A percentile compares a stretch with the other conserved stretches of the same genome.
phyloP scores from a whole-genome alignment of 2,329 filamentous ascomycete genomes.

The Xylariales sp. region DNA sequence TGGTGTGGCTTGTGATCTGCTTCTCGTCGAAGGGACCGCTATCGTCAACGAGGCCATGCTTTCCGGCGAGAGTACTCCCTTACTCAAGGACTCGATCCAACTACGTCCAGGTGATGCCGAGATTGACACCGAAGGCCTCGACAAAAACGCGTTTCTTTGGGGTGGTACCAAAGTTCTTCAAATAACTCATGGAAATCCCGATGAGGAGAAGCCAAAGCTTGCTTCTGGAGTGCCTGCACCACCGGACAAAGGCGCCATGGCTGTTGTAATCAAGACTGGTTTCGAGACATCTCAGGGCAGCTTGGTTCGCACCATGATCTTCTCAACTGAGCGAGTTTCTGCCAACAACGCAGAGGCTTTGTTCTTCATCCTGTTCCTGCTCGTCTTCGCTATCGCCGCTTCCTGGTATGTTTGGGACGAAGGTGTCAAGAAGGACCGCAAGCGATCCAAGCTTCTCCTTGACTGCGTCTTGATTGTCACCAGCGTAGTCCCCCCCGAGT shows the following conservation, averaged over 20 bases:
- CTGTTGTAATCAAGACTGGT: constrained; percentile 92
- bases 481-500: constrained; percentile 94
- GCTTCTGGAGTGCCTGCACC: constrained; percentile 75
- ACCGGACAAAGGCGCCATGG: constrained; percentile 90
- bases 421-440: constrained; percentile 88
- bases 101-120: constrained; percentile 75
- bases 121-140: constrained; percentile 83
- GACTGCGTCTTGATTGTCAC: constrained; percentile 98
- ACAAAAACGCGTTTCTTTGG: constrained; percentile 96
- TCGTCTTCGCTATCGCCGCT: constrained; percentile 92
- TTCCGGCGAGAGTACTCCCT: constrained; percentile 93
- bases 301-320: constrained; percentile 98
- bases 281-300: constrained; percentile 99
- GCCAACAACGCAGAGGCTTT: constrained; percentile 95
- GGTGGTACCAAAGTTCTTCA: constrained; percentile 97
- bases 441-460: constrained; percentile 92
- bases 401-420: constrained; percentile 99
- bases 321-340: constrained; percentile 97
- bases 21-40: constrained; percentile 87
- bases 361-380: constrained; percentile 95
- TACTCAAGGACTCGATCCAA: constrained; percentile 93
- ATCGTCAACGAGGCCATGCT: constrained; percentile 99
- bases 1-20: constrained; percentile 94
- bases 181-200: constrained; percentile 79
- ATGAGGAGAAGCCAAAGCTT: constrained; percentile 67